Base-by-base conservation (phyloP, 176 grass and related monocot genomes). In the Ampelocalamus luodianensis region DNA sequence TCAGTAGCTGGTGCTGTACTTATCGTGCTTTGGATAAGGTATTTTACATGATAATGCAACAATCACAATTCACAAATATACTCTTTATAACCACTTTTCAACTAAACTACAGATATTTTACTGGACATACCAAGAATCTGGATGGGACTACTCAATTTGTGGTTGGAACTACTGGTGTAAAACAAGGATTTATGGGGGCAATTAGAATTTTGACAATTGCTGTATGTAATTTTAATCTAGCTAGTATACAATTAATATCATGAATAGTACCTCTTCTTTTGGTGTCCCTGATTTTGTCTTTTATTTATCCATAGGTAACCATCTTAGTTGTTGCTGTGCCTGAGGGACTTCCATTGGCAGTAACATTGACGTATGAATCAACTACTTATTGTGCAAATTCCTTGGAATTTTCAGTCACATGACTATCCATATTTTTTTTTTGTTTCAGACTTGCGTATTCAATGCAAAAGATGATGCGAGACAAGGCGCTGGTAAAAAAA, bases 291-390 rank as follows among this genome's bases (percentile, higher is more conserved):
- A 82, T 84, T 86, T 79, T 85, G 3, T 83, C 10, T 83, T n/a
- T 64, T 40, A 26, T 80, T 89, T 87, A 38, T 88, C 70, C 44
- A 63, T 54, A 98, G 96, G 96, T 98, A 46, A 98, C 96, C 10
- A 98, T 98, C 42, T 83, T 98, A 54, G 96, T 95, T 61, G 96
- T 98, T 58, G 96, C 96, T 80, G 96, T 98, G 80, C 96, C 96
- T 3, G 96, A 98, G 92, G 96, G 96, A 74, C 93, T 98, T 83
- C 96, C 96, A 58, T 90, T 98, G 81, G 96, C 96, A 80, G 93
- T 98, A 70, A 98, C 96, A 6, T 84, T 98, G 60, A 98, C 96
- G 96, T 98, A 90, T 76, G 87, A 49, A 80, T 69, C 63, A 77
- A 42, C 34, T 85, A 34, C 39, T 64, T 79, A 43, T 50, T 72